These are phyloP conservation scores for Starmerella davenportii DNA, from an alignment of 805 yeast genomes.

Conservation along the genomic window DNA sequence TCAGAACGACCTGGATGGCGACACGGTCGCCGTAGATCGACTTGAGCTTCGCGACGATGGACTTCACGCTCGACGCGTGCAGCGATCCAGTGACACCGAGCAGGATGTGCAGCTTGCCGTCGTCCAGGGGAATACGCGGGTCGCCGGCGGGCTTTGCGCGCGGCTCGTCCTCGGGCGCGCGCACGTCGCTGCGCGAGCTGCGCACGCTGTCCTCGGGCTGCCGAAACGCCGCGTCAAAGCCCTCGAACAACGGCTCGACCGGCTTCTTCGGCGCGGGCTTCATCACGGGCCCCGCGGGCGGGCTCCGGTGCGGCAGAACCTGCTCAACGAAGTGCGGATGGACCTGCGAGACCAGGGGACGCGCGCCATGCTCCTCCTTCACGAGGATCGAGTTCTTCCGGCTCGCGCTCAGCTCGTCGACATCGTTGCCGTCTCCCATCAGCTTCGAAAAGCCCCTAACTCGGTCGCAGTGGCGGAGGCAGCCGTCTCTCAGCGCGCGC, in stretches of 20 bases:
- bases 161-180: slow-evolving; percentile 5
- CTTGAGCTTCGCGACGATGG: slow-evolving; percentile 62
- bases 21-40: slow-evolving; percentile 64
- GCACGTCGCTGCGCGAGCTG: not conserved
- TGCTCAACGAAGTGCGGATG: slow-evolving; percentile 19
- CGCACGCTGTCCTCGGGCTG: not conserved
- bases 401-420: slow-evolving; percentile 1
- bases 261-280: not conserved
- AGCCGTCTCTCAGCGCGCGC: too few species aligned
- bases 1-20: slow-evolving; percentile 70
- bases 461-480: too few species aligned
- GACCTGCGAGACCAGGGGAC: slow-evolving; percentile 7
- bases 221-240: not conserved
- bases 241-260: not conserved
- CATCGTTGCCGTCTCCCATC: slow-evolving; percentile 1
- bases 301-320: slow-evolving; percentile 9
- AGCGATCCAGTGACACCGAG: slow-evolving; percentile 82
- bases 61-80: slow-evolving; percentile 62
- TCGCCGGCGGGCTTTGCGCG: slow-evolving; percentile 26
- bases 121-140: slow-evolving; percentile 56
- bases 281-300: not conserved
- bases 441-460: not conserved
- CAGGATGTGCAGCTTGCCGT: slow-evolving; percentile 69
- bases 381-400: slow-evolving; percentile 17
- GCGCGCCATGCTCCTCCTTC: slow-evolving; percentile 10